phyloP scores from a whole-genome alignment of 2,329 filamentous ascomycete genomes.

The Trichoderma sp. region DNA sequence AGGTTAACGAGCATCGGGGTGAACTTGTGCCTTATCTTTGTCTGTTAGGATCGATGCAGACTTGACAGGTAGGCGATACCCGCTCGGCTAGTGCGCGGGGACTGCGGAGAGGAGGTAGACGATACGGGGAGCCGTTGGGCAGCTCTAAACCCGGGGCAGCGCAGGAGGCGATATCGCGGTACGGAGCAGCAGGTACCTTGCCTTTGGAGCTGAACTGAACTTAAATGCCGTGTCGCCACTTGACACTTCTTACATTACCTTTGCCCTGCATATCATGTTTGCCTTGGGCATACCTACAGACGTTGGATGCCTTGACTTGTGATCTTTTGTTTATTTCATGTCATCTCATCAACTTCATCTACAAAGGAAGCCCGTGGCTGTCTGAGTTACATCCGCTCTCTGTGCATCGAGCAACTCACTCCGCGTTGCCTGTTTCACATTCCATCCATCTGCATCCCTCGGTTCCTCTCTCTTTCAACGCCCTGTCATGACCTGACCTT shows the following conservation, averaged over 20 bases:
- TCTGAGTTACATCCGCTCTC: not conserved
- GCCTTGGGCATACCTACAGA: not conserved
- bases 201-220: not conserved
- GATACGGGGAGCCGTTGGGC: slow-evolving; percentile 17
- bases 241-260: not conserved
- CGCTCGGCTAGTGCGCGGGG: not conserved
- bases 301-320: no score
- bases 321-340: no score
- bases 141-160: not conserved
- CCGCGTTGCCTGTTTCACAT: no score
- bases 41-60: no score
- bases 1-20: no score
- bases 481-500: not conserved
- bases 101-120: not conserved
- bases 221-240: slow-evolving; percentile 21
- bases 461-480: no score
- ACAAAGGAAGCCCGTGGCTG: not conserved
- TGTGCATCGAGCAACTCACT: not conserved
- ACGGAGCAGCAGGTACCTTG: slow-evolving; percentile 1
- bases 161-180: not conserved
- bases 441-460: not conserved
- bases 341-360: not conserved
- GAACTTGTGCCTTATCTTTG: slow-evolving; percentile 4
- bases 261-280: no score
- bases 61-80: slow-evolving; percentile 2